A percentile compares a stretch with the other conserved stretches of the same genome.
Evolutionary conservation across 2,329 filamentous ascomycete species (phyloP).

Genomic region (Alternaria ventricosa): DNA sequence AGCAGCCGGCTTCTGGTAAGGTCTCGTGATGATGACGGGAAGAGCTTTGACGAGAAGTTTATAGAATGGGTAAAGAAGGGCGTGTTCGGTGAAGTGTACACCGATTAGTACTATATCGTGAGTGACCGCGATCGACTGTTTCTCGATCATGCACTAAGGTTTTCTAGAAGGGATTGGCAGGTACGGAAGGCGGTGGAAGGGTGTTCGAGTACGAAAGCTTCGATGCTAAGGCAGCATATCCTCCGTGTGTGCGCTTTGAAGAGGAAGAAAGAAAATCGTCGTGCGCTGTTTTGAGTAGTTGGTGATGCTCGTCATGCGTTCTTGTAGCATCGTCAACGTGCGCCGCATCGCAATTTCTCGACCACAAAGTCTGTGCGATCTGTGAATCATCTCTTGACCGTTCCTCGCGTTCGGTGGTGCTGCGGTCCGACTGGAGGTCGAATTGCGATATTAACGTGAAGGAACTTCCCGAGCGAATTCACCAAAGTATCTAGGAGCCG

Average conservation of each 20-base stretch:
- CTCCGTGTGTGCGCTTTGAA: not conserved
- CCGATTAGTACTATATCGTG: not conserved
- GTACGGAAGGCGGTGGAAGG: not conserved
- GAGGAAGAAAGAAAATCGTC: not conserved
- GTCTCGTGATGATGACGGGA: not conserved
- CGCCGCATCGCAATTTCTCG: not conserved
- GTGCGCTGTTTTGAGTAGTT: not conserved
- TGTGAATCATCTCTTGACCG: not conserved
- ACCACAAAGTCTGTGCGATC: not conserved
- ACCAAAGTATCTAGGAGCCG: not conserved
- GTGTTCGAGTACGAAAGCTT: not conserved
- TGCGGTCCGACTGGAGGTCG: not conserved
- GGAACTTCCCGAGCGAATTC: not conserved
- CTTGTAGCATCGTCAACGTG: not conserved
- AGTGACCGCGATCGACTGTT: slow-evolving; percentile 33
- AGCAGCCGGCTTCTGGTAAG: not conserved
- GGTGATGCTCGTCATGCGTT: not conserved
- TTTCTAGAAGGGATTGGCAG: slow-evolving; percentile 5
- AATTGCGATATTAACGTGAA: not conserved
- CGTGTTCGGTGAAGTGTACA: not conserved
- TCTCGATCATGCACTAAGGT: slow-evolving; percentile 25
- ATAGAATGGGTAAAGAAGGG: not conserved
- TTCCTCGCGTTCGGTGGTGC: not conserved
- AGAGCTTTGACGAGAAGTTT: not conserved
- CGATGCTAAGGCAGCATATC: not conserved